Percentiles rank a stretch among this genome's conserved stretches.
phyloP scores from a whole-genome alignment of 208 protist species.

The Novymonas esmeraldas region DNA sequence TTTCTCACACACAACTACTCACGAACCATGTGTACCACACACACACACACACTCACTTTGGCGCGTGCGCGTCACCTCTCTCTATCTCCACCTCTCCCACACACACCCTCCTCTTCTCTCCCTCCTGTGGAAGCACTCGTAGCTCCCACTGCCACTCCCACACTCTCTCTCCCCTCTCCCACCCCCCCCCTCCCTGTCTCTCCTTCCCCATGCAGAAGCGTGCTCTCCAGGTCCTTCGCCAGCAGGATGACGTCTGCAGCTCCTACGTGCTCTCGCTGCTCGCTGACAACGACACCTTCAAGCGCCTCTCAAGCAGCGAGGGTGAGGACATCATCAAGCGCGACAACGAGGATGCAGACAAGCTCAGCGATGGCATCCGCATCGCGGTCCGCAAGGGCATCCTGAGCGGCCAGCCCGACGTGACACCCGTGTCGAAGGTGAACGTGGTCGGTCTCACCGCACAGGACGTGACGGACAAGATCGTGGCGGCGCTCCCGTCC shows the following conservation, averaged over 20 bases:
- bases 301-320: constrained; percentile 62
- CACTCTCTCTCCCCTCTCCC: constrained; percentile 2
- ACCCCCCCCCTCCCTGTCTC: not conserved
- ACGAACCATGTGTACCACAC: not conserved
- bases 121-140: too few species aligned
- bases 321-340: constrained; percentile 73
- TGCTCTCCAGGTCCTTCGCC: constrained; percentile 55
- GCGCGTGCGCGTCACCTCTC: too few species aligned
- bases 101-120: too few species aligned
- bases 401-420: constrained; percentile 47
- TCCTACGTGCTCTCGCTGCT: constrained; percentile 61
- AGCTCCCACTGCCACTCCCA: too few species aligned
- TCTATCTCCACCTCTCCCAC: too few species aligned
- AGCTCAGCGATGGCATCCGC: constrained; percentile 86
- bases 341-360: constrained; percentile 88
- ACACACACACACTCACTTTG: too few species aligned
- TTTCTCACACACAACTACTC: not conserved
- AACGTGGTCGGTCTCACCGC: constrained; percentile 78
- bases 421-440: constrained; percentile 45
- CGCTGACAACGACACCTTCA: constrained; percentile 48
- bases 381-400: constrained; percentile 74
- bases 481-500: constrained; percentile 58
- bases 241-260: constrained; percentile 89
- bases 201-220: constrained; percentile 25
- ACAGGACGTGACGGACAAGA: constrained; percentile 78